Evolutionary conservation across 1,284 basidiomycete genomes (phyloP).

Genomic region (Megacollybia platyphylla): DNA sequence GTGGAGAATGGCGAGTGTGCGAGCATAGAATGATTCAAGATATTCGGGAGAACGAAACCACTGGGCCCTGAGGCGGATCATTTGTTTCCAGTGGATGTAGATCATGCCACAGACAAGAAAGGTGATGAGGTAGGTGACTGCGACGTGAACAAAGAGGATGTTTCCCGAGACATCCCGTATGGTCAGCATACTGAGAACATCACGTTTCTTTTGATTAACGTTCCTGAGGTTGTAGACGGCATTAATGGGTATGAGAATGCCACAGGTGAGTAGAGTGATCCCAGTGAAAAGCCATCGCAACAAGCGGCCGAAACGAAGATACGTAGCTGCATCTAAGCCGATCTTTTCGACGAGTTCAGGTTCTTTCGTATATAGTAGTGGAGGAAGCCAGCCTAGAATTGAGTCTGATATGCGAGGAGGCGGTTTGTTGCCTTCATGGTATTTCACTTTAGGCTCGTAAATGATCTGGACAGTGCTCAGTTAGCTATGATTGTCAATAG

Average conservation of each 20-base stretch:
- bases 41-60: slow-evolving; percentile 77
- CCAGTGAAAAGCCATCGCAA: slow-evolving; percentile 68
- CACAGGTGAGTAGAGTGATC: slow-evolving; percentile 58
- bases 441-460: slow-evolving; percentile 85
- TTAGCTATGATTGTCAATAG: neutral
- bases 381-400: slow-evolving; percentile 81
- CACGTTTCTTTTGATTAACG: slow-evolving; percentile 34
- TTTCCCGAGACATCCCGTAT: slow-evolving; percentile 62
- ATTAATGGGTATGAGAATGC: slow-evolving; percentile 74
- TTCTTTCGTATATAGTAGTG: slow-evolving; percentile 77
- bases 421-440: slow-evolving; percentile 70
- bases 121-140: slow-evolving; percentile 62
- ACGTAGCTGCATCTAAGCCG: slow-evolving; percentile 88
- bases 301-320: slow-evolving; percentile 86
- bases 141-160: slow-evolving; percentile 67
- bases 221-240: slow-evolving; percentile 53
- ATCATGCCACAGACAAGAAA: slow-evolving; percentile 51
- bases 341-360: slow-evolving; percentile 82
- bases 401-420: slow-evolving; percentile 77
- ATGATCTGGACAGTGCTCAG: slow-evolving; percentile 20
- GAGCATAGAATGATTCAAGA: slow-evolving; percentile 62
- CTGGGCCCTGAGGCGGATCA: slow-evolving; percentile 51
- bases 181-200: slow-evolving; percentile 64
- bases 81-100: slow-evolving; percentile 63
- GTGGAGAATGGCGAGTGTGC: slow-evolving; percentile 64